Base-by-base conservation (phyloP, 2,329 filamentous ascomycete genomes). In the Shiraia sp. region DNA sequence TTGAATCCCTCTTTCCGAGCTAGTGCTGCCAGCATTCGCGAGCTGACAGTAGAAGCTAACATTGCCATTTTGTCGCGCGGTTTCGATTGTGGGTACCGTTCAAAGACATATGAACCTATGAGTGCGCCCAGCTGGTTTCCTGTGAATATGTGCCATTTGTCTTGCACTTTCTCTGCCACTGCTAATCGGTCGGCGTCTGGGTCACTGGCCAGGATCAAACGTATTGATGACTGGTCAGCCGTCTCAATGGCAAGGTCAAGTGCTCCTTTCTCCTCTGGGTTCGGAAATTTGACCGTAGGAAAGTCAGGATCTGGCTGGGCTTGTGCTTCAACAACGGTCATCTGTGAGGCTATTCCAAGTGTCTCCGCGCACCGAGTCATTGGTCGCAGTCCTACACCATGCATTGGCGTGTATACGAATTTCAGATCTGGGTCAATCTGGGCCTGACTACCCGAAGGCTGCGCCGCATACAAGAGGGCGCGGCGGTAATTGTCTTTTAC, bases 121-220 rank as follows among this genome's bases (percentile, higher is more conserved):
- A 86, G 72, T 13, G 82, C 73, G 24, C 82, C 82, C 12, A 85
- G 70, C 53, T 86, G 80, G 49, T 86, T 85, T n/a, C 82, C 82
- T 0, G 80, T 85, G 55, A 85, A 79, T 33, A 80, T 76, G 40
- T 79, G 75, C 80, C 81, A 86, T 47, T 65, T 67, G 9, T 75
- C 78, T 24, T 68, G 74, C 3, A 82, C 72, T 55, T 79, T 80
- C 57, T 85, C 77, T 3, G 81, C 82, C 6, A 73, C 79, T 6
- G 82, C 80, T 47, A 86, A 79, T 14, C 82, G 77, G 62, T 86
- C 82, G 12, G 82, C 82, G 59, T 86, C 82, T 1, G 82, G 82
- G 51, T 86, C 82, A 52, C 80, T 83, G 9, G 82, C 82, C 19
- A 86, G 66, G 26, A 85, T 77, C 28, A 85, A 59, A 5, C 64